Conservation (phyloP, 768 basidiomycete species). For the Rhizopogon vinicolor region DNA sequence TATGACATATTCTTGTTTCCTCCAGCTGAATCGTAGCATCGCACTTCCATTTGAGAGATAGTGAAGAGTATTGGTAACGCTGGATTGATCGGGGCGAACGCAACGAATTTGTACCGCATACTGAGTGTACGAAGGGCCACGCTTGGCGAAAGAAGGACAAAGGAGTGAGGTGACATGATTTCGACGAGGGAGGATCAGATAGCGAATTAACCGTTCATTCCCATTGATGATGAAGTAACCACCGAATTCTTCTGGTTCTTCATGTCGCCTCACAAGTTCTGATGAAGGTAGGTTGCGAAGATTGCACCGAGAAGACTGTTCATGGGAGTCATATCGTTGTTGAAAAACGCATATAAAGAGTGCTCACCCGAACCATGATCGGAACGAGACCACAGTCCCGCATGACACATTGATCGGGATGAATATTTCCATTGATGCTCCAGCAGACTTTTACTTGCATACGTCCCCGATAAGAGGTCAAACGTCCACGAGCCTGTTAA, state of each 20-base stretch:
- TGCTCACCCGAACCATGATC: constrained; percentile 92
- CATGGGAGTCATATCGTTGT: not conserved
- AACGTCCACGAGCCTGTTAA: constrained; percentile 81
- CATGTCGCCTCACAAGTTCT: constrained; percentile 83
- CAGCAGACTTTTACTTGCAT: constrained; percentile 87
- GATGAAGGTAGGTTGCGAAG: constrained; percentile 80
- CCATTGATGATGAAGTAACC: constrained; percentile 99
- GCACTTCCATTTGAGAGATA: constrained; percentile 95
- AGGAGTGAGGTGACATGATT: constrained; percentile 93
- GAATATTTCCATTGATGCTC: constrained; percentile 65
- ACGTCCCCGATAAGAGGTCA: constrained; percentile 87
- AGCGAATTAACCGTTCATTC: constrained; percentile 97
- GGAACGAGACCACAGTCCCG: constrained; percentile 91
- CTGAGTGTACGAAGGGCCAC: constrained; percentile 92
- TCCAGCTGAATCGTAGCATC: constrained; percentile 95
- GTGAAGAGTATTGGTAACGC: constrained; percentile 93
- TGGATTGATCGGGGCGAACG: constrained; percentile 89
- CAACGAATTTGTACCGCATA: constrained; percentile 96
- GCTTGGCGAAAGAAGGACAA: constrained; percentile 86
- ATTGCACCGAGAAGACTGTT: constrained; percentile 88
- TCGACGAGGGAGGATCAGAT: constrained; percentile 91
- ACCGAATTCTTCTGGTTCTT: constrained; percentile 98
- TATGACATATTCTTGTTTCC: constrained; percentile 97
- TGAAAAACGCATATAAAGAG: not conserved
- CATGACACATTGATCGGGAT: constrained; percentile 59